Percentiles rank a stretch among this genome's conserved stretches.
phyloP scores from a whole-genome alignment of 805 yeast species.

The Wickerhamomyces bovis region DNA sequence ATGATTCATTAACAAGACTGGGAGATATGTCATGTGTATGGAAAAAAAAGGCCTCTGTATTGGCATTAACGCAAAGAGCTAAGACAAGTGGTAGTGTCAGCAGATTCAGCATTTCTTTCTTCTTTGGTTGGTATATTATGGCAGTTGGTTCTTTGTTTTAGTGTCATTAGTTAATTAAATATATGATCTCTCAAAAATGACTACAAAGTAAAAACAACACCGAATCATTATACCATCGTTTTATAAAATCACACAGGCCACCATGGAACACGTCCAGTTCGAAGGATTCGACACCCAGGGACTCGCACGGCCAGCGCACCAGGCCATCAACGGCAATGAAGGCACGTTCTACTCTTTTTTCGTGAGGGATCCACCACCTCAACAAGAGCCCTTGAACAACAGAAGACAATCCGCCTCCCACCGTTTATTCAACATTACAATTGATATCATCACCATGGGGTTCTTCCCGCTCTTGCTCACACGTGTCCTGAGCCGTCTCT shows the following conservation, averaged over 20 bases:
- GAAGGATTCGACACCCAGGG: not conserved
- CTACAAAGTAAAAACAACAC: too few relatives aligned
- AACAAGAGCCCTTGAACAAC: not conserved
- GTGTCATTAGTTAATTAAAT: too few relatives aligned
- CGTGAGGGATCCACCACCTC: not conserved
- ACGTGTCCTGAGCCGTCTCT: constrained; percentile 4
- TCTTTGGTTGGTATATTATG: not conserved
- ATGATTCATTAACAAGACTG: not conserved
- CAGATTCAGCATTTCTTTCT: not conserved
- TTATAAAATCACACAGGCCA: not conserved
- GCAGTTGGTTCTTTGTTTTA: too few relatives aligned
- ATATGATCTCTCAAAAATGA: not conserved
- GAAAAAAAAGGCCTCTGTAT: constrained; percentile 20
- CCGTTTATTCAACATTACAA: not conserved
- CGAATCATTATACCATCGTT: too few relatives aligned
- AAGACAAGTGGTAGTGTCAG: not conserved
- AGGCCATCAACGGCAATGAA: not conserved
- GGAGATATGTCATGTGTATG: not conserved
- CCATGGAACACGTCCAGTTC: not conserved
- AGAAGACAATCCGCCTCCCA: not conserved
- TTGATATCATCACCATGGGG: constrained; percentile 8
- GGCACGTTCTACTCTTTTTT: not conserved
- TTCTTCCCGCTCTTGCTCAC: constrained; percentile 10
- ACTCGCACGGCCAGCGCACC: not conserved
- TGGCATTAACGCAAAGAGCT: constrained; percentile 4